Percentiles rank a stretch among this genome's conserved stretches.
Conservation (phyloP, 345 rosid species). For the Dipteronia sinensis region DNA sequence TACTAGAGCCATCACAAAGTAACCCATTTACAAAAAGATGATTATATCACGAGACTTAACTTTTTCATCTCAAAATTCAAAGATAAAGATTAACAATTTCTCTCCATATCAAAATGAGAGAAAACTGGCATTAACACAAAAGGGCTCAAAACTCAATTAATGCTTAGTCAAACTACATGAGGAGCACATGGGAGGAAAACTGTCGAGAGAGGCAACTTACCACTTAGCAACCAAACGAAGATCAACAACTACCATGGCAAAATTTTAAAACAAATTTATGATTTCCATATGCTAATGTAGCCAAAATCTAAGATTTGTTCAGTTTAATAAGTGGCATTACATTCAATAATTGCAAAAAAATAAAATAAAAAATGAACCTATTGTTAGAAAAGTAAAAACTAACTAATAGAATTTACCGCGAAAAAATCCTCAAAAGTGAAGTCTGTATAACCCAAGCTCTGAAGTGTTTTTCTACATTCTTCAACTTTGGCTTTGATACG, state of each 20-base stretch:
- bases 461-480: slow-evolving; percentile 89
- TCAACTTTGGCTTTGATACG: slow-evolving; percentile 82
- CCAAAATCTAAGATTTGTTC: not conserved
- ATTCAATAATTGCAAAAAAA: not conserved
- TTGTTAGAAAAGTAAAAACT: not conserved
- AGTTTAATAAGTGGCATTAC: not conserved
- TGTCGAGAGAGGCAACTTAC: not conserved
- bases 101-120: slow-evolving; percentile 1
- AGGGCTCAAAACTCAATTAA: not conserved
- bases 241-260: not conserved
- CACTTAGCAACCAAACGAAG: not conserved
- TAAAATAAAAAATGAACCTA: not conserved
- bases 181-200: not conserved
- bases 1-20: not conserved
- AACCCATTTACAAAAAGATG: not conserved
- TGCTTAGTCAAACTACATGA: not conserved
- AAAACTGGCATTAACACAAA: not conserved
- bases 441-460: slow-evolving; percentile 85
- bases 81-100: not conserved
- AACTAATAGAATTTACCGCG: slow-evolving; percentile 48
- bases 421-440: slow-evolving; percentile 98
- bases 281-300: not conserved
- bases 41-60: not conserved
- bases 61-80: not conserved
- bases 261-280: not conserved